Evolutionary conservation across 164 flowering plant genomes (phyloP), one percentile per base, ranked within the genome.

Genomic region (Stephania cephalantha): DNA sequence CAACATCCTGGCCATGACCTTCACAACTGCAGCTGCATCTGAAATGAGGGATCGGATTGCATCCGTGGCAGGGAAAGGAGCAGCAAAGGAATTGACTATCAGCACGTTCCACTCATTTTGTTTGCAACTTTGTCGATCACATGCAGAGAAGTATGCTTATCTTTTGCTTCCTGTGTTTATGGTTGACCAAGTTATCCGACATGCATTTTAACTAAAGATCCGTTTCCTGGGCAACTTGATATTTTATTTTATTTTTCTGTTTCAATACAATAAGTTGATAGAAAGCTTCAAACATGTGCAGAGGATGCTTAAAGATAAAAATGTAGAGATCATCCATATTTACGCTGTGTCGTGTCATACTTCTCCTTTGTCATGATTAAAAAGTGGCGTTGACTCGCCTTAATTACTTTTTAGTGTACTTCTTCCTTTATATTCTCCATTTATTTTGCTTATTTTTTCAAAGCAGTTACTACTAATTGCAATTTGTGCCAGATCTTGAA

Each of bases 91-190:
- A 71, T 86, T 95, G 73, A 87, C 79, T 50, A 89, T 93, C 85
- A 91, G 99, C 88, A 95, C 99, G 45, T 95, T 95, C 75, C 99
- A 95, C 82, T 95, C 99, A 31, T 92, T 95, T 82, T 88, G 94
- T 71, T 82, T 95, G 85, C 94, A 92, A 76, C 90, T 95, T 42
- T 95, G 99, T 55, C 97, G 99, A 72, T 83, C 85, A 71, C 95
- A 95, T 86, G 95, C 99, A 71, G 95, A 93, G 50, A 95, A 93
- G 99, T 95, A 88, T 46, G 93, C 68, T 45, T 13, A 31, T 71
- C n/a, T 46, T 46, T 69, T 4, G 48, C 12, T 10, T 72, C 45
- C 31, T 61, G 17, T 20, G 30, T 50, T 22, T 44, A 7, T 71
- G 9, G n/a, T 50, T 68, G 15, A 6, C 20, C 50, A 15, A 9